Percentiles rank a stretch among this genome's conserved stretches.
Evolutionary conservation across 352 stramenopile genomes (phyloP).

Genomic region (Hyaloperonospora brassicae): DNA sequence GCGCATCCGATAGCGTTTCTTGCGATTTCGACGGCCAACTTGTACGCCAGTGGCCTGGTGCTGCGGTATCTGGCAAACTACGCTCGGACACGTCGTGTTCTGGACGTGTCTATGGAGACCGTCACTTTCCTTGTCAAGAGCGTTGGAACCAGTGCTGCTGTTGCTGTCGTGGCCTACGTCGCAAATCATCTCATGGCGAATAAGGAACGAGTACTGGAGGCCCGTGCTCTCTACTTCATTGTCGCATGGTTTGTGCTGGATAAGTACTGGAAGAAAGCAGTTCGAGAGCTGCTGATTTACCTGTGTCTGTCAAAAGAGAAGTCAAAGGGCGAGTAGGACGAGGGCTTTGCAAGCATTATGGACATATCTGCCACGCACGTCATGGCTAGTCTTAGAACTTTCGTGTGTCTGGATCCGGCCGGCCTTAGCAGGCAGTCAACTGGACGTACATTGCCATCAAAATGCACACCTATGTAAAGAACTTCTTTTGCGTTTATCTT

Average conservation of each 20-base stretch:
- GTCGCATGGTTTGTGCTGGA: constrained; percentile 64
- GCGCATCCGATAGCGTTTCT: constrained; percentile 56
- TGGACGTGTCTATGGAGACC: constrained; percentile 28
- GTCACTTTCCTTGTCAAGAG: constrained; percentile 46
- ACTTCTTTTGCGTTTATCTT: too few relatives aligned
- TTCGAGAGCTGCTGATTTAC: constrained; percentile 30
- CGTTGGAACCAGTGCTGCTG: constrained; percentile 25
- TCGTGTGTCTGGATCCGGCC: too few relatives aligned
- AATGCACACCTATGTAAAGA: too few relatives aligned
- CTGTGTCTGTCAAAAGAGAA: constrained; percentile 18
- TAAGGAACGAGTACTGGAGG: constrained; percentile 42
- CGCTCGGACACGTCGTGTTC: constrained; percentile 25
- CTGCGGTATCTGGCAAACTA: constrained; percentile 52
- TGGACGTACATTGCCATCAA: too few relatives aligned
- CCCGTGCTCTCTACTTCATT: constrained; percentile 44
- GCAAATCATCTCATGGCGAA: constrained; percentile 51
- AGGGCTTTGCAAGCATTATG: too few relatives aligned
- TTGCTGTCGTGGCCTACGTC: constrained; percentile 48
- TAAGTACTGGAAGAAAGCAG: constrained; percentile 60
- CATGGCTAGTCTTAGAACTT: too few relatives aligned
- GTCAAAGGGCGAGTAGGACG: background rate
- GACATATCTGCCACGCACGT: too few relatives aligned
- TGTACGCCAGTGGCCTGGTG: constrained; percentile 60
- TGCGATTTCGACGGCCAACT: constrained; percentile 51
- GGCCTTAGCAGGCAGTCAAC: too few relatives aligned